Conservation (phyloP, 495 filamentous ascomycete genomes). For the Pyrenula massariospora region DNA sequence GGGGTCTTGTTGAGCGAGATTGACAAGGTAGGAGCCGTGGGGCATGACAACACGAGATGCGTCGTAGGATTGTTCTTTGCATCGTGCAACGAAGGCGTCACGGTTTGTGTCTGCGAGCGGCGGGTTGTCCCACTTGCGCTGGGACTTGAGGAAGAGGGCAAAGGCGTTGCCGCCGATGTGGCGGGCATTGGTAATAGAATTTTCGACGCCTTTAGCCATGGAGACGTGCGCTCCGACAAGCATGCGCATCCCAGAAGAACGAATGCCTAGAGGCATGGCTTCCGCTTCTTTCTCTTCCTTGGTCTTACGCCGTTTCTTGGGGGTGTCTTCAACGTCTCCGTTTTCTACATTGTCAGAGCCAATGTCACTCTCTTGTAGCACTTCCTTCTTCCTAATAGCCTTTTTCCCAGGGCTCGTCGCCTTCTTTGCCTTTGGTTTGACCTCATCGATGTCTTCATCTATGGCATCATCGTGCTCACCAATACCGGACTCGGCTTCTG, state of each 20-base stretch:
- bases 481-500: not conserved
- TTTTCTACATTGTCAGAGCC: slow-evolving; percentile 15
- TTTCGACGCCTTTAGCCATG: slow-evolving; percentile 82
- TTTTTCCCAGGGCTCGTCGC: not conserved
- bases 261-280: slow-evolving; percentile 52
- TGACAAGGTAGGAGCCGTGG: slow-evolving; percentile 93
- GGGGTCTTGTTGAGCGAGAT: slow-evolving; percentile 73
- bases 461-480: not conserved
- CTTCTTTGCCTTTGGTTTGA: not conserved
- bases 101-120: slow-evolving; percentile 54
- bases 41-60: slow-evolving; percentile 62
- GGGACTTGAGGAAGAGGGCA: slow-evolving; percentile 89
- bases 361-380: slow-evolving; percentile 2
- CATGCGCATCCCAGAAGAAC: slow-evolving; percentile 64
- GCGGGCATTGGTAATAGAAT: slow-evolving; percentile 66
- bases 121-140: slow-evolving; percentile 88
- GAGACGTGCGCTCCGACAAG: slow-evolving; percentile 88
- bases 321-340: slow-evolving; percentile 6
- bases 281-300: slow-evolving; percentile 32
- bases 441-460: not conserved
- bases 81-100: slow-evolving; percentile 54
- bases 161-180: slow-evolving; percentile 84
- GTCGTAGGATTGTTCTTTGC: slow-evolving; percentile 62
- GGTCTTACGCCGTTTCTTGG: slow-evolving; percentile 14
- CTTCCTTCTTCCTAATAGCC: not conserved